These are phyloP conservation scores for Chlorella sp. DNA, from an alignment of 139 green algal genomes.

Conservation along the genomic window DNA sequence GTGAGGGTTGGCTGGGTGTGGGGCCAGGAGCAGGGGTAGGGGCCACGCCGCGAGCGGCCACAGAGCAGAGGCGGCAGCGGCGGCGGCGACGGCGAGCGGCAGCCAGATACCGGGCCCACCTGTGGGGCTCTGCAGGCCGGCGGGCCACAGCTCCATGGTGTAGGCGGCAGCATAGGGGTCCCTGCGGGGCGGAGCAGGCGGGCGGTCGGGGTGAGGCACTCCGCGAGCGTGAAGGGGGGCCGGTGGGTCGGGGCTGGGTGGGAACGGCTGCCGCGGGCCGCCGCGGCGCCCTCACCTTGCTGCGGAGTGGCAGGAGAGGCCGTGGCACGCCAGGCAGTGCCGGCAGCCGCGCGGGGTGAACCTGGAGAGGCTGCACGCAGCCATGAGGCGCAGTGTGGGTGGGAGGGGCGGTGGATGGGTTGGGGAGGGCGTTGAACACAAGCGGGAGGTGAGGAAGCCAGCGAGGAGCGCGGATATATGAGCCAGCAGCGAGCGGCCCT, in stretches of 20 bases:
- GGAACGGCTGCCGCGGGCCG: too few species aligned
- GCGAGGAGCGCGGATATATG: too few species aligned
- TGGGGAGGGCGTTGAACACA: too few species aligned
- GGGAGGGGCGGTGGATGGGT: too few species aligned
- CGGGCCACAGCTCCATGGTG: constrained; percentile 15
- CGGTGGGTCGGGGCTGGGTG: too few species aligned
- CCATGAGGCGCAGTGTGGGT: too few species aligned
- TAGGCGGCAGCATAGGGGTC: neutral
- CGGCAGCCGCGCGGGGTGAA: neutral
- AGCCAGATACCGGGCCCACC: neutral
- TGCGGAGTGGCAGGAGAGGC: neutral
- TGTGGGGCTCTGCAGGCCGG: constrained; percentile 6
- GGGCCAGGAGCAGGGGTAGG: neutral
- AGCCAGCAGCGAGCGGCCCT: too few species aligned
- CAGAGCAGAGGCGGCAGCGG: neutral
- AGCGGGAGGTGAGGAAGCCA: too few species aligned
- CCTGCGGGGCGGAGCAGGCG: neutral
- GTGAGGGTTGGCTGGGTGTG: neutral
- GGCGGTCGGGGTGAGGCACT: too few species aligned
- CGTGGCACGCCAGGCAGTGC: neutral
- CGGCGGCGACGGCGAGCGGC: neutral
- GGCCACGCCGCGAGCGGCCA: neutral
- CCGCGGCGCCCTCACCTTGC: neutral
- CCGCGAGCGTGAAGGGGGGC: too few species aligned
- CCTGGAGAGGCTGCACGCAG: too few species aligned